phyloP scores from a whole-genome alignment of 176 grass and related monocot species.

The Alopecurus myosuroides region DNA sequence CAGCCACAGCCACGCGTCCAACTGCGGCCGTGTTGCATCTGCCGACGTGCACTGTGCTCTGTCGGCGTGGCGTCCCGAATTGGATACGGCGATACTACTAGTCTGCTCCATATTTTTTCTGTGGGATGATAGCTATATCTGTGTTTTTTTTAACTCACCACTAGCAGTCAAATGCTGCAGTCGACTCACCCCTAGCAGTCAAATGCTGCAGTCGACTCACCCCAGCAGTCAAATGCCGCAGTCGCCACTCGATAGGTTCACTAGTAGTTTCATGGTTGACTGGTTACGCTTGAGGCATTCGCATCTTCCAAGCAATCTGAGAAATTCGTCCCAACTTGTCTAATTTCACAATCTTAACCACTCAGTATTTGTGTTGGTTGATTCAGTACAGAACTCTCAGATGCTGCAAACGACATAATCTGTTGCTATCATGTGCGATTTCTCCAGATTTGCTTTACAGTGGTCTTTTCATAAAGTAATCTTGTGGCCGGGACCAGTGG shows the following conservation, averaged over 20 bases:
- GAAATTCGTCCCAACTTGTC: not conserved
- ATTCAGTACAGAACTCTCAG: not conserved
- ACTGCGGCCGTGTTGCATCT: not conserved
- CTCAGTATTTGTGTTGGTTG: not conserved
- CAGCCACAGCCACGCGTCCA: constrained; percentile 4
- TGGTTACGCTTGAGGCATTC: not conserved
- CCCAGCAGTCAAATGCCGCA: not conserved
- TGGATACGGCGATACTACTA: not conserved
- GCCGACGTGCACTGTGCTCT: not conserved
- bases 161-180: not conserved
- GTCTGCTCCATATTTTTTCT: not conserved
- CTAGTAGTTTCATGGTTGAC: not conserved
- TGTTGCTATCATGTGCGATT: not conserved
- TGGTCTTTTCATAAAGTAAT: not conserved
- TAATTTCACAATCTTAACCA: not conserved
- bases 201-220: not conserved
- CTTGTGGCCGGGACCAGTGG: not conserved
- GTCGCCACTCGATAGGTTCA: not conserved
- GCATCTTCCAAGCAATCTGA: not conserved
- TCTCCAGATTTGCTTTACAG: not conserved
- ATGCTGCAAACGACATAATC: not conserved
- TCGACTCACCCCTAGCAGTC: not conserved
- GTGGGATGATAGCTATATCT: not conserved
- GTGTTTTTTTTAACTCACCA: constrained; percentile 7
- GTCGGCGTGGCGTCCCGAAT: not conserved